Conservation (phyloP, 169 alveolate species). For the Cystoisospora suis region DNA sequence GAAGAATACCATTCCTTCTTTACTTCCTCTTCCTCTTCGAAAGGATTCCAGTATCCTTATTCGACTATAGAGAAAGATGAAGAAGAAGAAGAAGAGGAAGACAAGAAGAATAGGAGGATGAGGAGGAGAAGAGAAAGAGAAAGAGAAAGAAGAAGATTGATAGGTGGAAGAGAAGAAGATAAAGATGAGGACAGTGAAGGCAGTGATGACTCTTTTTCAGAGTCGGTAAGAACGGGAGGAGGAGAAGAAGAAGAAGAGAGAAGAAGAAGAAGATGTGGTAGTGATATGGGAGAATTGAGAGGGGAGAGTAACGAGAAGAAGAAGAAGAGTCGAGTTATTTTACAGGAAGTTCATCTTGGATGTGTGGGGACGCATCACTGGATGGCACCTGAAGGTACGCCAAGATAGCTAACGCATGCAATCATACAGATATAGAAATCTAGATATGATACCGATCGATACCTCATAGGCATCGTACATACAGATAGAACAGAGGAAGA, state of each 20-base stretch:
- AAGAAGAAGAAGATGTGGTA: not conserved
- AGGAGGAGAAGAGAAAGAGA: not conserved
- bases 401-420: slow-evolving; percentile 65
- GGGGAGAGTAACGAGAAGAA: not conserved
- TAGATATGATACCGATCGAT: no score
- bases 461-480: no score
- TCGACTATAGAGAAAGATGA: no score
- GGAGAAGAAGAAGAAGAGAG: not conserved
- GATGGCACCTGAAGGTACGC: slow-evolving; percentile 86
- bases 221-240: not conserved
- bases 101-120: not conserved
- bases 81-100: no score
- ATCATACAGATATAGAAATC: no score
- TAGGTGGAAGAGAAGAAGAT: not conserved
- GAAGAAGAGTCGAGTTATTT: not conserved
- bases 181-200: no score
- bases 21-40: no score
- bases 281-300: not conserved
- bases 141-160: not conserved
- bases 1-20: no score
- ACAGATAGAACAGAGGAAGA: no score
- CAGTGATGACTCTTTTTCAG: no score
- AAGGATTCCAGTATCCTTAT: no score
- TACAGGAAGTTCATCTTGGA: slow-evolving; percentile 66
- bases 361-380: slow-evolving; percentile 87